Base-by-base conservation (phyloP, 108 stramenopile species). In the Pseudonitzschia multistriata region DNA sequence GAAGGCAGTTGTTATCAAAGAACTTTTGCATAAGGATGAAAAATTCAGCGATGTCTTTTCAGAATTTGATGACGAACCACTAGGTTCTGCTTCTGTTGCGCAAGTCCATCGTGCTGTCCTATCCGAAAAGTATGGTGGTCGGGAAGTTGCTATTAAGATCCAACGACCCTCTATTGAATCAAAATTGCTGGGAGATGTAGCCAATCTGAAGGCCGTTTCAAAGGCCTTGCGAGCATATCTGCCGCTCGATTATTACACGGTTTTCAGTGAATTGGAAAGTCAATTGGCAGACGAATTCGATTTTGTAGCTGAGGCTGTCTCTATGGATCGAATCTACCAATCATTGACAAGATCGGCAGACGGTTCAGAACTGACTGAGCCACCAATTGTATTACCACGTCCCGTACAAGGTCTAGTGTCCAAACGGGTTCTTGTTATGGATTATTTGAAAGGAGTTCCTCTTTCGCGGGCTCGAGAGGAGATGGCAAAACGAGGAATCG, bases 231-330 rank as follows among this genome's bases (percentile, higher is more conserved):
- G 84, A 8, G 83, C 85, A 54, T 33, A 49, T 0, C 61, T 96
- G 36, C 96, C 96, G 14, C 79, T 97, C 39, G 97, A 98, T 71
- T 98, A 98, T 73, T 97, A 97, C 77, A 91, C 91, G 17, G 96
- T 97, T 24, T 91, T 96, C 76, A 60, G 59, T 40, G 95, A 96
- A 66, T 80, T 97, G 66, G 95, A 98, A 71, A 78, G 77, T 49
- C 91, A 92, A 47, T 62, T 98, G 65, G 81, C 82, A 36, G 90
- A 93, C 67, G 97, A 98, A 72, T 94, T 98, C 72, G 96, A 98
- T 70, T 98, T 98, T 80, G 79, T 96, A 0, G 94, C 95, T 15
- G 97, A 98, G 71, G 96, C 97, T 22, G 93, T 94, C 45, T 91
- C 96, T 19, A 98, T 97, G 96, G 94, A 95, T 63, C 80, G 95